Conservation (phyloP, 2,329 filamentous ascomycete genomes). For the Sporothrix dimorphospora region DNA sequence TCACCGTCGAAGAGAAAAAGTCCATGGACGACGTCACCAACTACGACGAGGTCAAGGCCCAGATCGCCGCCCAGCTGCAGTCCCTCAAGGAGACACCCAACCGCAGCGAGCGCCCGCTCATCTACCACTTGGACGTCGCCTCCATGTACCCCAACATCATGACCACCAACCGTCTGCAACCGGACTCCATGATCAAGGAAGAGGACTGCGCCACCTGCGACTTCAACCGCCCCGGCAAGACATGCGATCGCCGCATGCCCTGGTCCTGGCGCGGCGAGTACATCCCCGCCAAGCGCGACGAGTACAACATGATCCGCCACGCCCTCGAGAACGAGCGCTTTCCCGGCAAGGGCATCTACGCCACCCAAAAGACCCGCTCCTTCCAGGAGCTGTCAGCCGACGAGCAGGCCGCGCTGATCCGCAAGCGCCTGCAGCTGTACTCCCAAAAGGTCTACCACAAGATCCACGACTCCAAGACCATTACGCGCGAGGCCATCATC, state of each 20-base stretch:
- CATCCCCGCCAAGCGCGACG: conserved; percentile 90
- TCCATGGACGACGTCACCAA: conserved; percentile 77
- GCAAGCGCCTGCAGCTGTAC: conserved; percentile 88
- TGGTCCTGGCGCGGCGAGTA: conserved; percentile 99
- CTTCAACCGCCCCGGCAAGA: conserved; percentile 97
- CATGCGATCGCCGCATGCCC: conserved; percentile 88
- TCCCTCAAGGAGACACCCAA: conserved; percentile 82
- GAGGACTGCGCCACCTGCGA: conserved; percentile 96
- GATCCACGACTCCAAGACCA: conserved; percentile 92
- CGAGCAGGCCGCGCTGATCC: conserved; percentile 78
- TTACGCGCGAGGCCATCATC: conserved; percentile 93
- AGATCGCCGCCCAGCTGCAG: conserved; percentile 73
- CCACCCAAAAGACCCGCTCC: conserved; percentile 60
- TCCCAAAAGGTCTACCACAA: conserved; percentile 99
- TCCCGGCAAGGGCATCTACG: conserved; percentile 74
- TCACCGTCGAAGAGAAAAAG: conserved; percentile 82
- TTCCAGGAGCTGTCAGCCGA: conserved; percentile 82
- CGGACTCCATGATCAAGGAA: conserved; percentile 98
- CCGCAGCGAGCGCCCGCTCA: conserved; percentile 80
- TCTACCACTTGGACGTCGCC: conserved; percentile 97
- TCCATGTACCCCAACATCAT: conserved; percentile 99
- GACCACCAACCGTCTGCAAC: conserved; percentile 97
- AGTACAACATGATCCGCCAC: conserved; percentile 98
- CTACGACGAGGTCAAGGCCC: conserved; percentile 80
- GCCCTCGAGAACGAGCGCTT: conserved; percentile 91